Evolutionary conservation across 495 filamentous ascomycete genomes (phyloP).

Genomic region (Bacidia rubella): DNA sequence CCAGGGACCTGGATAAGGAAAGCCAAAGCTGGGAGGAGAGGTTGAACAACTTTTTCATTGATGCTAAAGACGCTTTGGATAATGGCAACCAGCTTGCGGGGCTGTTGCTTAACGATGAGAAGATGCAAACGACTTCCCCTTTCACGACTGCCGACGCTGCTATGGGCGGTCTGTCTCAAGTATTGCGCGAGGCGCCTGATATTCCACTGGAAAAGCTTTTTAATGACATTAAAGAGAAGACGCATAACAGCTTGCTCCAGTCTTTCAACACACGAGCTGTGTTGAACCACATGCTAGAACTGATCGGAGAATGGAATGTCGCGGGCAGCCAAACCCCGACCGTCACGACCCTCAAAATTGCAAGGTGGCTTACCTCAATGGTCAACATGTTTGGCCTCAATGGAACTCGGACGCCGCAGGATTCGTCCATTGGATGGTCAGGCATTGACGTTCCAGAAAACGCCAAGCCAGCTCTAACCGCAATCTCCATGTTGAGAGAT

Average conservation of each 20-base stretch:
- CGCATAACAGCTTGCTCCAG: conserved; percentile 59
- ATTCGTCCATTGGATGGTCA: conserved; percentile 69
- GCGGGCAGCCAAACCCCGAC: conserved; percentile 38
- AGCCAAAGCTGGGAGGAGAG: conserved; percentile 69
- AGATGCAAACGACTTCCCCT: neutral
- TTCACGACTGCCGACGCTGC: neutral
- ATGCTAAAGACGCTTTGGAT: conserved; percentile 40
- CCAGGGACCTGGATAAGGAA: conserved; percentile 59
- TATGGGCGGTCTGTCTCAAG: neutral
- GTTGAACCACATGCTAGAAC: conserved; percentile 58
- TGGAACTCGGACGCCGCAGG: conserved; percentile 37
- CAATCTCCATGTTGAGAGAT: conserved; percentile 53
- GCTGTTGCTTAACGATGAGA: neutral
- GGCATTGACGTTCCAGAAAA: conserved; percentile 48
- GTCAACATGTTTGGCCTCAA: conserved; percentile 80
- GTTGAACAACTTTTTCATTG: conserved; percentile 85
- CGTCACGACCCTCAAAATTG: conserved; percentile 40
- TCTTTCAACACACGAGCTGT: conserved; percentile 77
- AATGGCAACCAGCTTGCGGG: conserved; percentile 5
- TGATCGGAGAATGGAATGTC: conserved; percentile 63
- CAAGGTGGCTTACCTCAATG: conserved; percentile 71
- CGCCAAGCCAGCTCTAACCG: conserved; percentile 51
- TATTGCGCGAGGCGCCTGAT: neutral
- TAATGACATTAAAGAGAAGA: conserved; percentile 47
- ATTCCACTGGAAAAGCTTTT: conserved; percentile 32